A percentile compares a stretch with the other conserved stretches of the same genome.
These are phyloP conservation scores for Globisporangium camurandrum DNA, from an alignment of 352 stramenopile species.

Conservation along the genomic window DNA sequence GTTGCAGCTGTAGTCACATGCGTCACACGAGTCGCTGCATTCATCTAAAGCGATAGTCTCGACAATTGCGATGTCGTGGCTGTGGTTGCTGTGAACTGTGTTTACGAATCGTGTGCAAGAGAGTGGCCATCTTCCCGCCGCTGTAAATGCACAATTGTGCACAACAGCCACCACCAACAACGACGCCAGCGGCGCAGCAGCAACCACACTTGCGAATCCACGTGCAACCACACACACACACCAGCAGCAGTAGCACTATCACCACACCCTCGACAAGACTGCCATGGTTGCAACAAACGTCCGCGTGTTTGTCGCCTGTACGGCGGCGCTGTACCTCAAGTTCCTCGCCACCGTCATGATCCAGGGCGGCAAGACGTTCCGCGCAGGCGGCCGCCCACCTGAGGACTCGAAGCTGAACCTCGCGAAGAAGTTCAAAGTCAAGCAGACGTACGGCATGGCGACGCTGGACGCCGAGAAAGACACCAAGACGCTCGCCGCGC, in stretches of 20 bases:
- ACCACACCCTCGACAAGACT: too few relatives aligned
- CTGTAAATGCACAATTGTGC: too few relatives aligned
- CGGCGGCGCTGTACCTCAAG: conserved; percentile 11
- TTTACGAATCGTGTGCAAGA: too few relatives aligned
- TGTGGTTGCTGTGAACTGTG: too few relatives aligned
- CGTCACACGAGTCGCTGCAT: too few relatives aligned
- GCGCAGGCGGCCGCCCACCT: conserved; percentile 5
- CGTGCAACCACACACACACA: not conserved
- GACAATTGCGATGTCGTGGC: too few relatives aligned
- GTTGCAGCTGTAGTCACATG: too few relatives aligned
- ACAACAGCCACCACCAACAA: too few relatives aligned
- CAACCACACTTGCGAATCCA: too few relatives aligned
- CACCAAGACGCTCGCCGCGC: conserved; percentile 12
- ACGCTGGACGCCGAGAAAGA: not conserved
- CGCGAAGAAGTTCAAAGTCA: conserved; percentile 1
- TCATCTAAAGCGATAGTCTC: too few relatives aligned
- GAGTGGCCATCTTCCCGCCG: too few relatives aligned
- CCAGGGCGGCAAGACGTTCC: conserved; percentile 13
- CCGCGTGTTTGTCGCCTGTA: not conserved
- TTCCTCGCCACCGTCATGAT: conserved; percentile 9
- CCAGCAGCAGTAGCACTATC: not conserved
- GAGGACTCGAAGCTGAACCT: conserved; percentile 3
- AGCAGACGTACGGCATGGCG: conserved; percentile 3
- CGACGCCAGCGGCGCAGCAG: too few relatives aligned
- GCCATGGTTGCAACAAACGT: not conserved